A percentile compares a stretch with the other conserved stretches of the same genome.
Conservation (phyloP, 768 basidiomycete species). For the Cubamyces sp. region DNA sequence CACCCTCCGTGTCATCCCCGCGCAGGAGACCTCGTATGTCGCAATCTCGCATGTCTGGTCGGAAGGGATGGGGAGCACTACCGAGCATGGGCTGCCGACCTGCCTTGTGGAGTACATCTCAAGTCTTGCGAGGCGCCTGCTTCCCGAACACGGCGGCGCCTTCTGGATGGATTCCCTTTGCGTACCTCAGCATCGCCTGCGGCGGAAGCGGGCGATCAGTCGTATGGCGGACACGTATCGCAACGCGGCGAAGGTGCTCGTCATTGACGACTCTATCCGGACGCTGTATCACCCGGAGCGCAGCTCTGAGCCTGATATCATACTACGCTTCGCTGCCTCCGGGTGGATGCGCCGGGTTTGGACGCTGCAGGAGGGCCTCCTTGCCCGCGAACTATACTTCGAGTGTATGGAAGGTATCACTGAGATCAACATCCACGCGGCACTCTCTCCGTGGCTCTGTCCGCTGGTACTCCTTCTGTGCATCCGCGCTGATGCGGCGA, state of each 20-base stretch:
- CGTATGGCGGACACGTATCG: slow-evolving; percentile 23
- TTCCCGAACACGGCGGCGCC: background rate
- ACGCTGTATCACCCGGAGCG: background rate
- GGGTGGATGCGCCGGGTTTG: slow-evolving; percentile 7
- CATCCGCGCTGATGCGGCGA: too few species aligned
- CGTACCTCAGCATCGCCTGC: slow-evolving; percentile 1
- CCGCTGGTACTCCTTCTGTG: too few species aligned
- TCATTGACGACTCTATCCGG: slow-evolving; percentile 15
- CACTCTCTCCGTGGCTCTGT: too few species aligned
- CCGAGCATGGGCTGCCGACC: background rate
- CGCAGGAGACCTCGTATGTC: background rate
- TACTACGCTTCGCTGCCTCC: background rate
- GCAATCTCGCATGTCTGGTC: slow-evolving; percentile 6
- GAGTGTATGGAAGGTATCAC: background rate
- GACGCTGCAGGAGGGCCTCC: slow-evolving; percentile 6
- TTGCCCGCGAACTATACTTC: slow-evolving; percentile 5
- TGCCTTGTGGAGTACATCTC: background rate
- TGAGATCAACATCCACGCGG: background rate
- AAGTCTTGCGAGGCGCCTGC: background rate
- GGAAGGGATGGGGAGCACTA: background rate
- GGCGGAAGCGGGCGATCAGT: slow-evolving; percentile 20
- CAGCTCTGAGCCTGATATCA: background rate
- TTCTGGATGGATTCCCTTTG: slow-evolving; percentile 26
- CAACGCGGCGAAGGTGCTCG: slow-evolving; percentile 14
- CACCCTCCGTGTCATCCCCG: background rate